A percentile compares a stretch with the other conserved stretches of the same genome.
phyloP scores from a whole-genome alignment of 2,329 filamentous ascomycete genomes.

The Fusarium brevicatenulatum region DNA sequence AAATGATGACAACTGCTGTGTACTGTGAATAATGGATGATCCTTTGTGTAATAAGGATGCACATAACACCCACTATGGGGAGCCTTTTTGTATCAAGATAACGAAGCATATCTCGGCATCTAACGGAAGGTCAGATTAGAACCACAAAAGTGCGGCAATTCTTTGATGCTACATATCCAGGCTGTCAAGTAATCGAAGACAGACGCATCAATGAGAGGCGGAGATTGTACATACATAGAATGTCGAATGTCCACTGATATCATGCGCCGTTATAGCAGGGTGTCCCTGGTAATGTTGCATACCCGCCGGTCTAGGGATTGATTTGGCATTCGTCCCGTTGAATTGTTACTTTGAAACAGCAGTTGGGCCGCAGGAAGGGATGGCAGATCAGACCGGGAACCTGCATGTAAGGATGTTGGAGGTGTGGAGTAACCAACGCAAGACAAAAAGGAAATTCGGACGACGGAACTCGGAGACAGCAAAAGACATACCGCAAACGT shows the following conservation, averaged over 20 bases:
- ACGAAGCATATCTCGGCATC: background rate
- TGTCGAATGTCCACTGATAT: slow-evolving; percentile 13
- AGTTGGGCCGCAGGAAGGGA: slow-evolving; percentile 23
- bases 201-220: background rate
- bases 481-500: background rate
- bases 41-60: background rate
- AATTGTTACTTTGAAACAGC: slow-evolving; percentile 25
- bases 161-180: background rate
- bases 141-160: slow-evolving; percentile 21
- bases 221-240: background rate
- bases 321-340: slow-evolving; percentile 21
- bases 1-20: slow-evolving; percentile 6
- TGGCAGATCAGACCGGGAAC: slow-evolving; percentile 32
- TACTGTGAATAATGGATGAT: slow-evolving; percentile 3
- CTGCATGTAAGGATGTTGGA: slow-evolving; percentile 13
- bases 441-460: slow-evolving; percentile 1
- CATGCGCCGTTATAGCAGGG: slow-evolving; percentile 15
- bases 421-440: background rate
- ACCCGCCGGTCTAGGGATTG: slow-evolving; percentile 10
- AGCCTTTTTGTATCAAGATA: background rate
- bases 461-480: background rate
- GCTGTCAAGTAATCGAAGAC: background rate
- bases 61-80: background rate
- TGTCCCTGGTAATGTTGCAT: slow-evolving; percentile 5
- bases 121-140: background rate